phyloP scores from a whole-genome alignment of 176 grass and related monocot genomes.

The Thinopyrum elongatum region DNA sequence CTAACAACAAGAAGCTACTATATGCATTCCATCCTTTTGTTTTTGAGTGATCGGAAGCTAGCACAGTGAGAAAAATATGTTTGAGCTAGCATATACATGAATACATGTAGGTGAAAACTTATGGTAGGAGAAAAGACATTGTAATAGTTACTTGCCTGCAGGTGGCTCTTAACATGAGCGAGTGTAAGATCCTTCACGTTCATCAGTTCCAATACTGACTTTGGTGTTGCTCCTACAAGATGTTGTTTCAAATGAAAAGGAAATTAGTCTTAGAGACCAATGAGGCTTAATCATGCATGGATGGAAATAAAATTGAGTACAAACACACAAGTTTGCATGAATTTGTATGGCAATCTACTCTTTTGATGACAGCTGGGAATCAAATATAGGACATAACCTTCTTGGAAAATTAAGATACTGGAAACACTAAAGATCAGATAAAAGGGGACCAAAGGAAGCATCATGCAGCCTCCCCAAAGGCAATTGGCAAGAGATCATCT shows the following conservation, averaged over 20 bases:
- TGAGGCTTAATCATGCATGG: slow-evolving; percentile 10
- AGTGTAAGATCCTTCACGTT: slow-evolving; percentile 99
- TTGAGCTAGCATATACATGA: neutral
- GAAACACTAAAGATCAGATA: neutral
- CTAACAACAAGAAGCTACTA: slow-evolving; percentile 13
- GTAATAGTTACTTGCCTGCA: slow-evolving; percentile 57
- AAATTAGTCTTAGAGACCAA: neutral
- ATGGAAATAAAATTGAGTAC: neutral
- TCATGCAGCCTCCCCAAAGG: neutral
- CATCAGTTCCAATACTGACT: slow-evolving; percentile 99
- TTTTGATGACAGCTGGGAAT: neutral
- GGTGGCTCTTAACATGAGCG: slow-evolving; percentile 97
- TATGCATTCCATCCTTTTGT: neutral
- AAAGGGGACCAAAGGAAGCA: neutral
- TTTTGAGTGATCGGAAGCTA: neutral
- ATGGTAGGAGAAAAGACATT: neutral
- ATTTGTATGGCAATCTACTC: neutral
- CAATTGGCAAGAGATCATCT: neutral
- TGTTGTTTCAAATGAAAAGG: too few relatives aligned
- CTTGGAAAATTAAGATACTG: neutral
- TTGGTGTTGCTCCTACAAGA: slow-evolving; percentile 90
- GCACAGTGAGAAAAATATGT: neutral
- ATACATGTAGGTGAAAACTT: slow-evolving; percentile 14
- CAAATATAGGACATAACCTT: neutral
- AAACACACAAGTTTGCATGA: neutral